Conservation (phyloP, 176 grass and related monocot genomes). For the Eleusine coracana region DNA sequence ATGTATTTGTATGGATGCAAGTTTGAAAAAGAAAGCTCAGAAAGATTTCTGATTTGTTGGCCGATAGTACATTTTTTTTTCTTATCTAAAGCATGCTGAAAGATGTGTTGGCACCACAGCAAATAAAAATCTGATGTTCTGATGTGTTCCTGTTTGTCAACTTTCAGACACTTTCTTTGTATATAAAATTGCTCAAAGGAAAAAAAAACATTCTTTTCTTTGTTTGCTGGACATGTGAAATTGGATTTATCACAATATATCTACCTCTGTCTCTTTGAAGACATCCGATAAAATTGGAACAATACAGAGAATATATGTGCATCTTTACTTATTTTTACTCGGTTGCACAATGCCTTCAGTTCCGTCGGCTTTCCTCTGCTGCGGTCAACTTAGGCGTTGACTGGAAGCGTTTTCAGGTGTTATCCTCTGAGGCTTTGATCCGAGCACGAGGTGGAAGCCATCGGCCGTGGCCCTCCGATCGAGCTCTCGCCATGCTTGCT, state of each 20-base stretch:
- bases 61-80: background rate
- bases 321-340: background rate
- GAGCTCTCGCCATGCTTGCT: background rate
- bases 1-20: background rate
- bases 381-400: no score
- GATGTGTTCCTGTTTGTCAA: background rate
- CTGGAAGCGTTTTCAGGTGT: no score
- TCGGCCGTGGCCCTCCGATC: background rate
- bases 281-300: no score
- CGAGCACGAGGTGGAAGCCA: no score
- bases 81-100: no score
- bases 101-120: no score
- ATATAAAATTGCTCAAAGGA: no score
- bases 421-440: background rate
- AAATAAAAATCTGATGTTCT: background rate
- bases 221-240: background rate
- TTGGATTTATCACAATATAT: background rate
- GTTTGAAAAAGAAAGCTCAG: background rate
- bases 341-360: no score
- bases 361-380: no score
- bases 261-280: no score
- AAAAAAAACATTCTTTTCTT: background rate
- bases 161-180: no score
- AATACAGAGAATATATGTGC: no score
- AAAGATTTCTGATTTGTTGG: background rate